Evolutionary conservation across 495 filamentous ascomycete species (phyloP).

Genomic region (Penicillium fimorum): DNA sequence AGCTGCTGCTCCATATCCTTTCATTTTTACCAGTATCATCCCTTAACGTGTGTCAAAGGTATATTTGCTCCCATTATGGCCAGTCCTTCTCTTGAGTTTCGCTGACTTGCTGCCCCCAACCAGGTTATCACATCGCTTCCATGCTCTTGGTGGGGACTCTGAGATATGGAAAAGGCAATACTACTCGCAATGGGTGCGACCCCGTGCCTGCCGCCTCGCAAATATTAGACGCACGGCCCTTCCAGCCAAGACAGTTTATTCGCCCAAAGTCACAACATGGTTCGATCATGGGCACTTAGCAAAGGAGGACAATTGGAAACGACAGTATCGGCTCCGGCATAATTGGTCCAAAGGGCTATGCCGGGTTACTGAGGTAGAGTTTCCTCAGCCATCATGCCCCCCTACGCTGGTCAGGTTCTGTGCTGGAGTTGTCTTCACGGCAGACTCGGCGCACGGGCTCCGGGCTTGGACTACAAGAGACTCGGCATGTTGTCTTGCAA

Average conservation of each 20-base stretch:
- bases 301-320: constrained; percentile 73
- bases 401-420: constrained; percentile 69
- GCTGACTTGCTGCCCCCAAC: constrained; percentile 9
- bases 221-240: constrained; percentile 53
- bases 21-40: constrained; percentile 68
- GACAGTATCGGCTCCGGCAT: constrained; percentile 82
- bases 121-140: constrained; percentile 76
- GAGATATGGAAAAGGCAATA: constrained; percentile 91
- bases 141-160: constrained; percentile 72
- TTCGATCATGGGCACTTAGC: constrained; percentile 67
- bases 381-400: constrained; percentile 55
- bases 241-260: constrained; percentile 56
- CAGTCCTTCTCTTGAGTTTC: background rate
- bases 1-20: constrained; percentile 82
- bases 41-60: constrained; percentile 69
- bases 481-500: constrained; percentile 38
- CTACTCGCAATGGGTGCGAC: constrained; percentile 85
- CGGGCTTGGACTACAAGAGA: constrained; percentile 73
- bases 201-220: constrained; percentile 74
- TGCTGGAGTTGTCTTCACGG: constrained; percentile 74
- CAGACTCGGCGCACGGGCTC: constrained; percentile 66
- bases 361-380: constrained; percentile 69
- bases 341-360: constrained; percentile 91
- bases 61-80: constrained; percentile 11
- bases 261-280: constrained; percentile 76